Evolutionary conservation across 305 asterid genomes (phyloP).

Genomic region (Solanum hybrid): DNA sequence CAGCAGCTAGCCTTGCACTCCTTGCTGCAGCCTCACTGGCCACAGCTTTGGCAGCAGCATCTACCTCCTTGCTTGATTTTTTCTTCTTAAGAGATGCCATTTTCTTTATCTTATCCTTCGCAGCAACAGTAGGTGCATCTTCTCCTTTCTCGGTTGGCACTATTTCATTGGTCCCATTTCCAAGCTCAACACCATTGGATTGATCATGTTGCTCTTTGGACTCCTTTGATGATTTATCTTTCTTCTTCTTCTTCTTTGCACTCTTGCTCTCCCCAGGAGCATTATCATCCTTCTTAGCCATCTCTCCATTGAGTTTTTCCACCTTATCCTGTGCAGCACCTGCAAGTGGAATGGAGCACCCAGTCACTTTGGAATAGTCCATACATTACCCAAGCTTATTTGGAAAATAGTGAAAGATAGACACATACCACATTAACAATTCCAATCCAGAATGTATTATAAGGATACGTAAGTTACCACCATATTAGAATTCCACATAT

Average conservation of each 20-base stretch:
- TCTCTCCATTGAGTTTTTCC: slow-evolving; percentile 5
- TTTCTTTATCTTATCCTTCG: slow-evolving; percentile 16
- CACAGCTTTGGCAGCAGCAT: slow-evolving; percentile 21
- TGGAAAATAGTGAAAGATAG: background rate
- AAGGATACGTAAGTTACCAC: background rate
- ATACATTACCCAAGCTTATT: background rate
- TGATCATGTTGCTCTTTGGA: slow-evolving; percentile 17
- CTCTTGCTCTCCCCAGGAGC: slow-evolving; percentile 19
- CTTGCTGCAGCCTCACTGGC: slow-evolving; percentile 23
- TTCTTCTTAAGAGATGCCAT: slow-evolving; percentile 15
- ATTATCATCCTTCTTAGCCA: slow-evolving; percentile 2
- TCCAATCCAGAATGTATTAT: background rate
- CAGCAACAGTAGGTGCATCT: slow-evolving; percentile 6
- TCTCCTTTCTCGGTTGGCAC: slow-evolving; percentile 5
- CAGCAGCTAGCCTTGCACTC: slow-evolving; percentile 25
- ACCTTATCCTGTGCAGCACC: slow-evolving; percentile 7
- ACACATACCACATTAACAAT: background rate
- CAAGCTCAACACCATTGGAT: slow-evolving; percentile 5
- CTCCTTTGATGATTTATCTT: slow-evolving; percentile 19
- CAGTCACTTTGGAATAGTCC: background rate
- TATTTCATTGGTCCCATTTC: slow-evolving; percentile 3
- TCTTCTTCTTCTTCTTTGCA: slow-evolving; percentile 26
- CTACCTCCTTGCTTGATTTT: slow-evolving; percentile 24
- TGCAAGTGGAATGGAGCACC: background rate
- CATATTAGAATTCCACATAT: background rate